Base-by-base conservation (phyloP, 805 yeast genomes). In the Metschnikowia noctiluminum region DNA sequence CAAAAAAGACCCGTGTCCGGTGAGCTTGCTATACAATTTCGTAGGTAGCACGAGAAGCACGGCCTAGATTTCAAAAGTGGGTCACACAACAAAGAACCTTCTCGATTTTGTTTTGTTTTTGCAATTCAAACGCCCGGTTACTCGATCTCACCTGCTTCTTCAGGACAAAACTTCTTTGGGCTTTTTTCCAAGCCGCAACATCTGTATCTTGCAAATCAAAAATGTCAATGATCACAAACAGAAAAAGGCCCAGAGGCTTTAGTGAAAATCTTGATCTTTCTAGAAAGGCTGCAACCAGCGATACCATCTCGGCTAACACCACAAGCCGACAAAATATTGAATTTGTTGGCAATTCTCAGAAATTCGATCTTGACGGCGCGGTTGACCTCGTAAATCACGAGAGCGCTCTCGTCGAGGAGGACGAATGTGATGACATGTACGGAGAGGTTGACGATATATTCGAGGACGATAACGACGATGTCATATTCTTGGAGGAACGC, bases 191-290 rank as follows among this genome's bases (percentile, higher is more conserved):
- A n/a, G n/a, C n/a, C n/a, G n/a, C n/a, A n/a, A n/a, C n/a, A n/a
- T n/a, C 13, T 30, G 13, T 9, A 30, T n/a, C 37, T 35, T 35
- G 37, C 9, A 11, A 13, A 35, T 7, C n/a, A 7, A 30, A 30
- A 30, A 69, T 69, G 74, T 66, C 73, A 10, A 50, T 71, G 48
- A 68, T 71, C 26, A 61, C 72, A 30, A 73, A 73, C 52, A 59
- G 78, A 56, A 73, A 73, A 50, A 60, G 78, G 51, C 78, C 78
- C 21, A 64, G 78, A 55, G 76, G 76, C 27, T 70, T 73, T 50
- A 69, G 76, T 51, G 76, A 68, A 43, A 60, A 68, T n/a, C 68
- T 70, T 48, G 70, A 62, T 46, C 50, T 27, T 30, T 49, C 57
- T 12, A 49, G 58, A 21, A 56, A 55, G 30, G 43, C 57, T 0